Conservation (phyloP, 331 rosid species). For the Acacia pycnantha region DNA sequence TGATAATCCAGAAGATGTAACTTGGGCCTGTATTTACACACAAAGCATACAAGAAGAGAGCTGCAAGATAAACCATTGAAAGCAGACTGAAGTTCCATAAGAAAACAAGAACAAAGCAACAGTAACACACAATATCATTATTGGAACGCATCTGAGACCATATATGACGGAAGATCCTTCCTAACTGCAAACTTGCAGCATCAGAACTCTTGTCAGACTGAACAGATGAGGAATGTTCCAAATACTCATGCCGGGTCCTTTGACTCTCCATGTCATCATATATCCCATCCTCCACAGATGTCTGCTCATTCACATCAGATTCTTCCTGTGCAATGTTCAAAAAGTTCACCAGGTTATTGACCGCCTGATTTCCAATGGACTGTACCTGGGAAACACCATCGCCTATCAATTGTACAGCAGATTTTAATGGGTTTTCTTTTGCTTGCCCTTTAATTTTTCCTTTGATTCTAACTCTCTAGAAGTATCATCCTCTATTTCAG, state of each 20-base stretch:
- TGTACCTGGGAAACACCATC: slow-evolving; percentile 98
- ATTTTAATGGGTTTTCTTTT: slow-evolving; percentile 73
- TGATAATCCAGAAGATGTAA: slow-evolving; percentile 84
- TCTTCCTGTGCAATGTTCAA: slow-evolving; percentile 75
- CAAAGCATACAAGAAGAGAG: slow-evolving; percentile 87
- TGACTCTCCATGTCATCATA: slow-evolving; percentile 92
- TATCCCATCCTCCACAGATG: slow-evolving; percentile 52
- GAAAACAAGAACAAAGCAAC: slow-evolving; percentile 86
- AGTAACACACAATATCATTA: slow-evolving; percentile 91
- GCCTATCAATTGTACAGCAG: slow-evolving; percentile 91
- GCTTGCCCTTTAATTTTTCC: slow-evolving; percentile 50
- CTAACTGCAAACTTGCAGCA: slow-evolving; percentile 85
- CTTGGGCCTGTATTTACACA: slow-evolving; percentile 92
- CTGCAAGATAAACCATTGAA: slow-evolving; percentile 88
- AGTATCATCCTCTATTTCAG: slow-evolving; percentile 59
- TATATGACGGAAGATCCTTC: slow-evolving; percentile 76
- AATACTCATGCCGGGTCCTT: slow-evolving; percentile 36
- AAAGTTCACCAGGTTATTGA: slow-evolving; percentile 78
- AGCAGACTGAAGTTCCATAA: slow-evolving; percentile 96
- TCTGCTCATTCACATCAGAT: slow-evolving; percentile 54
- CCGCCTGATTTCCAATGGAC: slow-evolving; percentile 95
- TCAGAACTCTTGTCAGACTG: slow-evolving; percentile 85
- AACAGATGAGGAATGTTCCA: slow-evolving; percentile 75
- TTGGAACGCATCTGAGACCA: slow-evolving; percentile 96
- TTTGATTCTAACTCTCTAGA: slow-evolving; percentile 48